Evolutionary conservation across 164 flowering plant species (phyloP), one percentile per base, ranked within the genome.

Genomic region (Brasenia schreberi): DNA sequence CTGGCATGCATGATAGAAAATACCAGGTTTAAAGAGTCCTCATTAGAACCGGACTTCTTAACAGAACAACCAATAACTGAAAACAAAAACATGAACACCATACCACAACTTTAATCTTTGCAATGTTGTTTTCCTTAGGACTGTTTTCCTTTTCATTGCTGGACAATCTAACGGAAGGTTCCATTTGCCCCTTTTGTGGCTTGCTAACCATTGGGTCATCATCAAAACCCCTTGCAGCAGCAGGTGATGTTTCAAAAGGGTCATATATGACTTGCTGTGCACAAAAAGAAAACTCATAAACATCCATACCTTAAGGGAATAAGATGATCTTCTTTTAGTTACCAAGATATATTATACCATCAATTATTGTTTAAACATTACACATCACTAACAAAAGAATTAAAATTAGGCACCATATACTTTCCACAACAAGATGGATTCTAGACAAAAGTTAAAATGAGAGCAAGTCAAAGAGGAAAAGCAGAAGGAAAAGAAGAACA

Each of bases 81-180:
- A 61, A 61, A 61, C 9, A 18, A 61, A 3, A 23, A 62, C 11
- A 27, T 19, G 61, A 44, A 18, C 67, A 68, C 72, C 88, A 73
- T 82, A 94, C 97, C 92, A 94, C 96, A 71, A 94, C 96, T 91
- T 84, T 88, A 59, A 91, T 89, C 77, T 94, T 94, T 19, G 97
- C 97, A 69, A 94, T 82, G 76, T 83, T 91, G 74, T 76, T 84
- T 69, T 91, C 95, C 79, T 79, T 89, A 43, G 80, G 60, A 72
- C 42, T 76, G 68, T 14, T 76, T 71, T 87, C 96, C 65, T 82
- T 89, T 56, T 87, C 96, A 75, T 61, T 81, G 7, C 73, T 52
- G 60, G 81, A 75, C 14, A 77, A 66, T 68, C 74, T 71, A 71
- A 66, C 62, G 4, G 85, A 70, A n/a, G 77, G 70, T 71, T 85